A percentile compares a stretch with the other conserved stretches of the same genome.
phyloP scores from a whole-genome alignment of 768 basidiomycete species.

The Lenzites betulinus region DNA sequence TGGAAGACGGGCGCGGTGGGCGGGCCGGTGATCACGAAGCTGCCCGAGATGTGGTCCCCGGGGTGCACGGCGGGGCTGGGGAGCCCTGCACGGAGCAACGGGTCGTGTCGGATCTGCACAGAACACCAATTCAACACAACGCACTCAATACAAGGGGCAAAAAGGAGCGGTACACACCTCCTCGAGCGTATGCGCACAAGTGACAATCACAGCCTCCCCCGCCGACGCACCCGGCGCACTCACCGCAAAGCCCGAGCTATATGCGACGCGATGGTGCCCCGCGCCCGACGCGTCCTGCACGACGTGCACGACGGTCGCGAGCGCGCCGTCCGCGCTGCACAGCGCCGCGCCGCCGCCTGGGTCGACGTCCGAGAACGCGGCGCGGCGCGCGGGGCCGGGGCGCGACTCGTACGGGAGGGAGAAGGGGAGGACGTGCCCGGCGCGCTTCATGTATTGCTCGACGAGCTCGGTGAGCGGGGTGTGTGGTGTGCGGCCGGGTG shows the following conservation, averaged over 20 bases:
- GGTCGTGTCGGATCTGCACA: conserved; percentile 40
- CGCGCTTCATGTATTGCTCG: conserved; percentile 43
- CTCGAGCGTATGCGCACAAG: conserved; percentile 66
- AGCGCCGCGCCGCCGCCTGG: not conserved
- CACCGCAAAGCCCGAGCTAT: conserved; percentile 62
- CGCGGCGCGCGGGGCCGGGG: conserved; percentile 36
- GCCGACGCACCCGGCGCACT: conserved; percentile 31
- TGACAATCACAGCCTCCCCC: conserved; percentile 44
- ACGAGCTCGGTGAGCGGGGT: conserved; percentile 37
- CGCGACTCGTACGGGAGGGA: conserved; percentile 55
- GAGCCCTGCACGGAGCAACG: conserved; percentile 28
- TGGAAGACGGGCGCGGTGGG: conserved; percentile 37
- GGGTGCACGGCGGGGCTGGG: conserved; percentile 14
- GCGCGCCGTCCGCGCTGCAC: conserved; percentile 32
- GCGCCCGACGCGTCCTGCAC: conserved; percentile 32
- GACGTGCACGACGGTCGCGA: conserved; percentile 57
- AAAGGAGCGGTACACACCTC: conserved; percentile 42
- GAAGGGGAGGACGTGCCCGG: conserved; percentile 44
- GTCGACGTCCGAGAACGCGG: conserved; percentile 26
- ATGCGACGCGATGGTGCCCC: conserved; percentile 44
- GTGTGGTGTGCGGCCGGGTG: not conserved
- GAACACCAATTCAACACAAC: no score
- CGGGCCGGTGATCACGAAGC: conserved; percentile 45
- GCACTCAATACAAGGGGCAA: no score
- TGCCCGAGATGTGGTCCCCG: conserved; percentile 36